A percentile compares a stretch with the other conserved stretches of the same genome.
Conservation (phyloP, 2,329 filamentous ascomycete genomes). For the Fusarium solani-melongenae region DNA sequence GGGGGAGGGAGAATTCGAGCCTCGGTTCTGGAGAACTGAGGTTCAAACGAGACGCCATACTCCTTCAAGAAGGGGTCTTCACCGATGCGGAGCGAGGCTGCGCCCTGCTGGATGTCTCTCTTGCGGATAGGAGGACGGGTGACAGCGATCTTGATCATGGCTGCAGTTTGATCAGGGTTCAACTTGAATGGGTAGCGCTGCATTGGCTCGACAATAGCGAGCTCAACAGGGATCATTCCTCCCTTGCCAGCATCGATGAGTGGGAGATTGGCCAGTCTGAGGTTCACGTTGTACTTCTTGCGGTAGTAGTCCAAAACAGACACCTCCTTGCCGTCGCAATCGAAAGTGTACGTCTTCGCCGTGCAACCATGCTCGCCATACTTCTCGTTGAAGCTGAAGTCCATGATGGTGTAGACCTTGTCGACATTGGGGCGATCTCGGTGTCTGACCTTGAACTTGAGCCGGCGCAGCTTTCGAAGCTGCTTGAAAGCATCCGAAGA, state of each 20-base stretch:
- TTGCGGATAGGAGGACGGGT: constrained; percentile 78
- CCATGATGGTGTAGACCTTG: constrained; percentile 64
- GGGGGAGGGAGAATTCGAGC: constrained; percentile 80
- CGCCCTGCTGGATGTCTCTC: constrained; percentile 65
- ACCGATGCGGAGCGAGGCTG: constrained; percentile 73
- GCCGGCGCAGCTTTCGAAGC: constrained; percentile 63
- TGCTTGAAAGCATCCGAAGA: constrained; percentile 65
- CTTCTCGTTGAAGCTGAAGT: constrained; percentile 59
- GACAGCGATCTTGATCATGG: constrained; percentile 96
- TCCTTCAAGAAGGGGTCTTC: constrained; percentile 76
- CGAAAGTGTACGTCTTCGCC: constrained; percentile 66
- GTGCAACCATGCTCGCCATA: constrained; percentile 59
- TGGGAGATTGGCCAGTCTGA: constrained; percentile 63
- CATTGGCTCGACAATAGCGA: constrained; percentile 62
- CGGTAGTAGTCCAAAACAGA: constrained; percentile 66
- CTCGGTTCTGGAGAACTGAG: constrained; percentile 72
- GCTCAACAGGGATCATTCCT: constrained; percentile 71
- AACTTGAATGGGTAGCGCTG: constrained; percentile 74
- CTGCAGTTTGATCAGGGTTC: constrained; percentile 72
- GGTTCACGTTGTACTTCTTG: constrained; percentile 62
- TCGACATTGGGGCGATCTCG: constrained; percentile 54
- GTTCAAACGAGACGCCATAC: constrained; percentile 79
- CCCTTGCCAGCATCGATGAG: constrained; percentile 67
- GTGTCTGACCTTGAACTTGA: constrained; percentile 68
- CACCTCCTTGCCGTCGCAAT: constrained; percentile 58